phyloP scores from a whole-genome alignment of 148 eudicot species.

The Rhododendron simsii region DNA sequence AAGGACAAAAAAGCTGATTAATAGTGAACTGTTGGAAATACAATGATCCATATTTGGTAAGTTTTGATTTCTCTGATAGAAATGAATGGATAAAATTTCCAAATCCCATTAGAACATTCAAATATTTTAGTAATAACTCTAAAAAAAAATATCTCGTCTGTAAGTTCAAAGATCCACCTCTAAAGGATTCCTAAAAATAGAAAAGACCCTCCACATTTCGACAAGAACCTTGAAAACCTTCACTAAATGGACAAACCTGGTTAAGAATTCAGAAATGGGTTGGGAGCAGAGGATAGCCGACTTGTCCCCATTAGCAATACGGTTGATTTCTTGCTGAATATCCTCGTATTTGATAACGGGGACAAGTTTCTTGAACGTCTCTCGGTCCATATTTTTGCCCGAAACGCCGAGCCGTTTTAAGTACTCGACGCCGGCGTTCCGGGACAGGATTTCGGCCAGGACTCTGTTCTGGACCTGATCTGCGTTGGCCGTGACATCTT shows the following conservation, averaged over 20 bases:
- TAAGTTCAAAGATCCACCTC: not conserved
- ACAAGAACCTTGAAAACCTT: not conserved
- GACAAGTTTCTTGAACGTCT: constrained; percentile 42
- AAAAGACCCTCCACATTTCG: not conserved
- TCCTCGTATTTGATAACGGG: constrained; percentile 88
- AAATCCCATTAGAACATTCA: too few relatives aligned
- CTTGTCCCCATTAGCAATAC: constrained; percentile 82
- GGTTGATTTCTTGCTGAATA: constrained; percentile 65
- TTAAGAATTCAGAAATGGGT: constrained; percentile 92
- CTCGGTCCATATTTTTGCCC: constrained; percentile 9
- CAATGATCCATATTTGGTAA: not conserved
- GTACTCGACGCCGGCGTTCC: constrained; percentile 26
- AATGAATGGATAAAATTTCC: not conserved
- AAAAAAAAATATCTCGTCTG: not conserved
- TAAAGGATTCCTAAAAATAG: not conserved
- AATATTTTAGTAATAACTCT: too few relatives aligned
- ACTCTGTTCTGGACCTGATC: constrained; percentile 25
- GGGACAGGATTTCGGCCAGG: constrained; percentile 19
- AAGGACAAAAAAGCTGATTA: not conserved
- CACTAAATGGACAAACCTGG: constrained; percentile 43
- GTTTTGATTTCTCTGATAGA: not conserved
- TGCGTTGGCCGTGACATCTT: constrained; percentile 24
- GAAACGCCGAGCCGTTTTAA: constrained; percentile 16
- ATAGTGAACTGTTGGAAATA: too few relatives aligned
- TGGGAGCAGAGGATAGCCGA: constrained; percentile 66